These are phyloP conservation scores for Stachybotrys elegans DNA, from an alignment of 2,329 filamentous ascomycete genomes.

Conservation along the genomic window DNA sequence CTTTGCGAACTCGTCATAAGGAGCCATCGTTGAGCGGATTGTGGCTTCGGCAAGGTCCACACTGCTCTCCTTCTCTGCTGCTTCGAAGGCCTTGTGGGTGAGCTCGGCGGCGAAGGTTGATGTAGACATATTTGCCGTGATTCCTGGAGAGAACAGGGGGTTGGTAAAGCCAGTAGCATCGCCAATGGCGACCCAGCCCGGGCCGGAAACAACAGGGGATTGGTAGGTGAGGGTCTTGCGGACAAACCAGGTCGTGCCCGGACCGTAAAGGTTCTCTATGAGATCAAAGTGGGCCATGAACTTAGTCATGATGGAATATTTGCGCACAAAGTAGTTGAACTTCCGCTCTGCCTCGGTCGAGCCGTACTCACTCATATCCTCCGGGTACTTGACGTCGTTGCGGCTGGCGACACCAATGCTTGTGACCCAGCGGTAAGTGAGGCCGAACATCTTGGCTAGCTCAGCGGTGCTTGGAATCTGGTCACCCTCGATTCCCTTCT, in stretches of 20 bases:
- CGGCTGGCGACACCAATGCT: constrained; percentile 3
- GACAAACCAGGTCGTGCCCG: constrained; percentile 4
- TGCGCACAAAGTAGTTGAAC: constrained; percentile 4
- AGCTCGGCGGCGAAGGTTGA: constrained; percentile 4
- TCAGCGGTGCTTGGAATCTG: constrained; percentile 2
- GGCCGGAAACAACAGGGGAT: constrained; percentile 4
- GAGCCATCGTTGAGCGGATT: constrained; percentile 1
- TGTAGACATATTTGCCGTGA: constrained; percentile 2
- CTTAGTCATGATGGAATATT: constrained; percentile 1
- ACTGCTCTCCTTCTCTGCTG: not conserved
- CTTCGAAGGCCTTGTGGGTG: constrained; percentile 1
- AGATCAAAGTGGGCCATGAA: constrained; percentile 4
- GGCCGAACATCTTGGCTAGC: constrained; percentile 2
- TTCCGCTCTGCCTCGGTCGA: constrained; percentile 3
- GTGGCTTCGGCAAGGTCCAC: not conserved
- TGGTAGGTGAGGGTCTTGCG: constrained; percentile 6
- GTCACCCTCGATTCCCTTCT: not conserved
- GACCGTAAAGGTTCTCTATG: constrained; percentile 4
- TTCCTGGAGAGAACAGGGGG: constrained; percentile 1
- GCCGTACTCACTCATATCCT: constrained; percentile 3
- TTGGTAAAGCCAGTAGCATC: constrained; percentile 4
- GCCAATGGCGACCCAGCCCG: constrained; percentile 4
- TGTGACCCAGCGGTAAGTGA: not conserved
- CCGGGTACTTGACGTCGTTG: constrained; percentile 3
- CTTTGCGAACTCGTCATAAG: constrained; percentile 3